Conservation (phyloP, 306 rosid genomes). For the Arachis stenosperma region DNA sequence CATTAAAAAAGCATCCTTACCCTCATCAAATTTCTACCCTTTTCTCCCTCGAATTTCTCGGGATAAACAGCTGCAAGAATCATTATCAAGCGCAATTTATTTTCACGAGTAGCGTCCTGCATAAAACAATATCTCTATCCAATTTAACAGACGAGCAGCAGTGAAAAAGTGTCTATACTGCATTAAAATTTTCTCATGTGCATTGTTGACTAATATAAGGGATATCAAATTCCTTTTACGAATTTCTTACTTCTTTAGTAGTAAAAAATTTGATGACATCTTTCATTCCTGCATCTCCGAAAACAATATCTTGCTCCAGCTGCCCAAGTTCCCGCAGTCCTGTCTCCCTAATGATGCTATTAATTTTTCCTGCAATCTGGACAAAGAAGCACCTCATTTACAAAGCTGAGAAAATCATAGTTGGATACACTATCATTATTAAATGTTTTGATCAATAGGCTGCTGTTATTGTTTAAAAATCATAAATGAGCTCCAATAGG, state of each 20-base stretch:
- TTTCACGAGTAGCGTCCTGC: conserved; percentile 89
- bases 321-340: conserved; percentile 92
- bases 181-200: conserved; percentile 24
- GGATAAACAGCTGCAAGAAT: conserved; percentile 93
- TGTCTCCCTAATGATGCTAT: conserved; percentile 62
- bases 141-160: conserved; percentile 7
- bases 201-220: conserved; percentile 19
- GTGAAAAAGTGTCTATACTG: conserved; percentile 11
- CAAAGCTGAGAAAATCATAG: conserved; percentile 31
- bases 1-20: conserved; percentile 48
- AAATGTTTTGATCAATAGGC: conserved; percentile 21
- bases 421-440: conserved; percentile 9
- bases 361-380: conserved; percentile 92
- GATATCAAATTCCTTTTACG: background rate
- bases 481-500: conserved; percentile 5
- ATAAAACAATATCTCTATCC: conserved; percentile 30
- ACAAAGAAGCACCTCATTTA: conserved; percentile 39
- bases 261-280: conserved; percentile 87
- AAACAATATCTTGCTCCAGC: conserved; percentile 95
- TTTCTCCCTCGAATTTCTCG: conserved; percentile 92
- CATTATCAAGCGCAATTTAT: conserved; percentile 92
- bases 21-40: conserved; percentile 88
- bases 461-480: conserved; percentile 16
- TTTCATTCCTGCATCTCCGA: conserved; percentile 93
- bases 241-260: conserved; percentile 64